Evolutionary conservation across 2,329 filamentous ascomycete species (phyloP), one percentile per base, ranked within the genome.

Genomic region (Neofusicoccum cordaticola): DNA sequence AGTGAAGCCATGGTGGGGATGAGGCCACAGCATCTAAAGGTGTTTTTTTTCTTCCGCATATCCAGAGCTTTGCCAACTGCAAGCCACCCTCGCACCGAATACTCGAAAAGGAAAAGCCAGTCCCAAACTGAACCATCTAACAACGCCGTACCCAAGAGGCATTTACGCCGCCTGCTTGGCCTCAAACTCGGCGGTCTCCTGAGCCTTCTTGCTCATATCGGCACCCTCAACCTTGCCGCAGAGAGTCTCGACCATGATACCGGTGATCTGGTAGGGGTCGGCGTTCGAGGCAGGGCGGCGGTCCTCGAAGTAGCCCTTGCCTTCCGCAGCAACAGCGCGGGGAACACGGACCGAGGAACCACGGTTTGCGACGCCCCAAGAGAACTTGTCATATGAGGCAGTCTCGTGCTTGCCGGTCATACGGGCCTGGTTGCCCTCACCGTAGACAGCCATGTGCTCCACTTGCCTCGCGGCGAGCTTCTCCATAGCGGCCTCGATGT

Each of bases 391-490:
- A 75, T 97, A 97, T 72, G 85, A 87, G 52, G 93, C 93, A 11
- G 95, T 99, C 88, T 99, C 95, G 82, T 97, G 92, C 70, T 86
- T 86, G 72, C 95, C 95, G 62, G 94, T 98, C 73, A 98, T 90
- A 76, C 95, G 93, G 72, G 90, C 86, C 72, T 95, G 92, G 84
- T 99, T 99, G 79, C 93, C 94, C 84, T 96, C 92, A 75, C 95
- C 93, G 78, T 97, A 97, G 71, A 96, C 93, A 71, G 90, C 89
- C 81, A 96, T 96, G 79, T 84, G 82, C 74, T 84, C 82, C 66
- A 73, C 77, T 70, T 84, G 82, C 71, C 82, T 80, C 65, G 71
- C 74, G 64, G 78, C 74, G 44, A 85, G 80, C 75, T 82, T 81
- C 76, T 84, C 81, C 78, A 84, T 87, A 91, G 93, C 85, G 41